phyloP scores from a whole-genome alignment of 495 filamentous ascomycete genomes.

The Hypomontagnella submonticulosa region DNA sequence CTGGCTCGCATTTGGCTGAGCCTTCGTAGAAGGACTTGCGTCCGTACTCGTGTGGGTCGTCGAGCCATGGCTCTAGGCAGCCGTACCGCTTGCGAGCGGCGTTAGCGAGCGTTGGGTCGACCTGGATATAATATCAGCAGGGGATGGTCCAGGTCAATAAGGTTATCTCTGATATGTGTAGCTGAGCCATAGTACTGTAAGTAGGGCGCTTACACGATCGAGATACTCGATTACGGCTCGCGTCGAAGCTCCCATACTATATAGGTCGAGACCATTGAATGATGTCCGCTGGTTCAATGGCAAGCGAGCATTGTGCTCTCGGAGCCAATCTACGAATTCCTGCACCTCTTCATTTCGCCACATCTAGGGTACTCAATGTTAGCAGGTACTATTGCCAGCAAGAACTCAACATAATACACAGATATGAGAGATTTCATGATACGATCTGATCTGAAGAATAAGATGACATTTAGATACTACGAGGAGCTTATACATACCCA shows the following conservation, averaged over 20 bases:
- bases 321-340: conserved; percentile 53
- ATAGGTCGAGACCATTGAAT: conserved; percentile 64
- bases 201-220: conserved; percentile 43
- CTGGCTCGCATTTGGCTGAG: conserved; percentile 57
- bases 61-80: conserved; percentile 62
- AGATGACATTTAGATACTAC: not conserved
- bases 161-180: no score
- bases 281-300: conserved; percentile 51
- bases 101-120: conserved; percentile 58
- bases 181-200: no score
- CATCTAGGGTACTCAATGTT: conserved; percentile 48
- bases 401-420: not conserved
- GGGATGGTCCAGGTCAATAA: not conserved
- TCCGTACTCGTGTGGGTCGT: conserved; percentile 63
- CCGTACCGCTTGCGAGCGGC: conserved; percentile 60
- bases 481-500: conserved; percentile 47
- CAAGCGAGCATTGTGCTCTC: conserved; percentile 55
- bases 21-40: conserved; percentile 47
- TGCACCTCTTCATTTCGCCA: conserved; percentile 66
- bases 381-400: not conserved
- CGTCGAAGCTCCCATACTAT: conserved; percentile 64
- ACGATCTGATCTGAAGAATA: no score
- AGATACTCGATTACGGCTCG: conserved; percentile 62
- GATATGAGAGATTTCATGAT: no score
- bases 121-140: conserved; percentile 1